Base-by-base conservation (phyloP, 2,329 filamentous ascomycete species). In the Xylariaceae sp. region DNA sequence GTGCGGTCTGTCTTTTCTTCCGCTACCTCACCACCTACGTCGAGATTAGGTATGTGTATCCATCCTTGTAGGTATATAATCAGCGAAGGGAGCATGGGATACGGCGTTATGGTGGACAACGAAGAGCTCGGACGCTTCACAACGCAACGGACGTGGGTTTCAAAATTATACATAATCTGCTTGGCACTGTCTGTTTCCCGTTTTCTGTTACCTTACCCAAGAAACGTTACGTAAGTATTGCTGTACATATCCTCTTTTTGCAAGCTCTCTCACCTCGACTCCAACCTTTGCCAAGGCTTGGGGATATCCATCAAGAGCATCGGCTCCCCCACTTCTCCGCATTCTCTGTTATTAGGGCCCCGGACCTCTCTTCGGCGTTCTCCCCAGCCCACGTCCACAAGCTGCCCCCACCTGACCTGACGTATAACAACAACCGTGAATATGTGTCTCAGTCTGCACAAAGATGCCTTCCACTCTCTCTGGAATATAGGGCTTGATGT, bases 321-420 rank as follows among this genome's bases (percentile, higher is more conserved):
- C 24, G 11, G 26, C 6, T 24, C 17, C 36, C 46, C 40, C 40
- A 32, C 40, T 43, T 43, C 42, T 34, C 43, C 40, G 40, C 40
- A 43, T 9, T 23, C 31, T 31, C n/a, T n/a, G n/a, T n/a, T 24
- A 31, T 15, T 19, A 23, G 17, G 7, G n/a, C n/a, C n/a, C n/a
- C n/a, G n/a, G n/a, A 31, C 6, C 16, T n/a, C 5, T 8, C 11
- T 31, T 7, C 21, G 6, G 7, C 21, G 21, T 24, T 28, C 13
- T 28, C 26, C 26, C 26, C 26, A 28, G n/a, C 26, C 26, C 7
- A 8, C 26, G n/a, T n/a, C 26, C 7, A 8, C 26, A 28, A 13
- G 9, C 26, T 28, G 5, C 21, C 21, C 21, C 21, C n/a, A n/a
- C n/a, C n/a, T n/a, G n/a, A 24, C 21, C 21, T 24, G 21, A 24